A percentile compares a stretch with the other conserved stretches of the same genome.
phyloP scores from a whole-genome alignment of 345 rosid genomes.

The Salix arbutifolia region DNA sequence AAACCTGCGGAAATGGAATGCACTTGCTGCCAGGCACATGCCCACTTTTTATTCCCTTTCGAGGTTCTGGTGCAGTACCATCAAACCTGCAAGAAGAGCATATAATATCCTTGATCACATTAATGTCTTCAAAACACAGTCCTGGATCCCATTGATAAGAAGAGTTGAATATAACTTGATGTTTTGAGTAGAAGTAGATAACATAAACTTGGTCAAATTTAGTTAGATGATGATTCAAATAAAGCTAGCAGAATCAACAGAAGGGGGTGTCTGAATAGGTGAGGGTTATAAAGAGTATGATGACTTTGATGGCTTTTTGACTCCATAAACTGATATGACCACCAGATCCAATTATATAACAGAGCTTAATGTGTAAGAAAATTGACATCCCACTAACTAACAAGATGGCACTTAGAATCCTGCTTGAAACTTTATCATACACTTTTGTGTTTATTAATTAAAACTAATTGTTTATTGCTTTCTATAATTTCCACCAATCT shows the following conservation, averaged over 20 bases:
- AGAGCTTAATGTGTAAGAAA: not conserved
- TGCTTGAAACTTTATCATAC: not conserved
- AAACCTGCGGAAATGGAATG: conserved; percentile 77
- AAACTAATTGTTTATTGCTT: not conserved
- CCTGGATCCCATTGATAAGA: not conserved
- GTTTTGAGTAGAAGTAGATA: not conserved
- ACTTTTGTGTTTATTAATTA: not conserved
- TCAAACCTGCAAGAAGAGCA: conserved; percentile 58
- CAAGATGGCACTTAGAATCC: not conserved
- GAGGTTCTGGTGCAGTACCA: conserved; percentile 86
- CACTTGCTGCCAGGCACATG: conserved; percentile 97
- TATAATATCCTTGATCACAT: not conserved
- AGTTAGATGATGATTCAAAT: not conserved
- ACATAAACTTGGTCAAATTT: not conserved
- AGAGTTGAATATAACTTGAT: not conserved
- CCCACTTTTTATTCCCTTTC: conserved; percentile 90
- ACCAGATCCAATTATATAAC: not conserved
- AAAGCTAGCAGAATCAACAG: not conserved
- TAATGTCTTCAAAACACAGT: not conserved
- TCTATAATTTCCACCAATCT: not conserved
- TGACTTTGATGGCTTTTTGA: not conserved
- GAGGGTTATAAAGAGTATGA: not conserved
- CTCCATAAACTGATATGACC: not conserved
- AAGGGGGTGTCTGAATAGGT: not conserved
- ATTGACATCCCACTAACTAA: not conserved